A percentile compares a stretch with the other conserved stretches of the same genome.
These are phyloP conservation scores for Delphinella strobiligena DNA, from an alignment of 2,329 filamentous ascomycete species.

Conservation along the genomic window DNA sequence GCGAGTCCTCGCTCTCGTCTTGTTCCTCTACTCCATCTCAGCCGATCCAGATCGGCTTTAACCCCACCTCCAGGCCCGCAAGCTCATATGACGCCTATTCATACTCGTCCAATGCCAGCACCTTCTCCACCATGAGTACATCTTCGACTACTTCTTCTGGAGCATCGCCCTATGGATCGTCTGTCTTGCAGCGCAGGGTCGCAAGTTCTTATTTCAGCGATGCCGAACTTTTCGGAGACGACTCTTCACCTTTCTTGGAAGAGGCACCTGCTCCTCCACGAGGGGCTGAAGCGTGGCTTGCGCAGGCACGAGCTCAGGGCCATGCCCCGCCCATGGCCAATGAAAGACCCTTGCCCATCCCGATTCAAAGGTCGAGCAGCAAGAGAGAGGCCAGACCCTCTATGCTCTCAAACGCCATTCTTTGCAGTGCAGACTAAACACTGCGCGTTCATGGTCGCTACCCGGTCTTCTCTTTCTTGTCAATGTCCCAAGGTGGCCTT, in stretches of 20 bases:
- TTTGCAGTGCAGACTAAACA: neutral
- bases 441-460: no score
- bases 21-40: constrained; percentile 9
- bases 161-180: neutral
- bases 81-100: neutral
- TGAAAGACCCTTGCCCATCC: neutral
- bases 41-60: constrained; percentile 11
- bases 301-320: neutral
- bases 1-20: constrained; percentile 6
- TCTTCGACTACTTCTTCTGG: neutral
- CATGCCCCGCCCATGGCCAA: neutral
- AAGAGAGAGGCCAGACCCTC: neutral
- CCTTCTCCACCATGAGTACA: neutral
- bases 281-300: constrained; percentile 20
- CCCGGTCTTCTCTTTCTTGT: no score
- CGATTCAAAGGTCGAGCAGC: neutral
- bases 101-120: constrained; percentile 7
- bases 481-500: no score
- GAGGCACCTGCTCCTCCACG: constrained; percentile 23
- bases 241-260: constrained; percentile 16
- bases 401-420: neutral
- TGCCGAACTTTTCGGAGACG: constrained; percentile 23
- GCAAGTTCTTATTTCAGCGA: constrained; percentile 25
- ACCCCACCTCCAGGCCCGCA: neutral
- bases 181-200: neutral